Base-by-base conservation (phyloP, 441 rosid genomes). In the Croton laevigatus region DNA sequence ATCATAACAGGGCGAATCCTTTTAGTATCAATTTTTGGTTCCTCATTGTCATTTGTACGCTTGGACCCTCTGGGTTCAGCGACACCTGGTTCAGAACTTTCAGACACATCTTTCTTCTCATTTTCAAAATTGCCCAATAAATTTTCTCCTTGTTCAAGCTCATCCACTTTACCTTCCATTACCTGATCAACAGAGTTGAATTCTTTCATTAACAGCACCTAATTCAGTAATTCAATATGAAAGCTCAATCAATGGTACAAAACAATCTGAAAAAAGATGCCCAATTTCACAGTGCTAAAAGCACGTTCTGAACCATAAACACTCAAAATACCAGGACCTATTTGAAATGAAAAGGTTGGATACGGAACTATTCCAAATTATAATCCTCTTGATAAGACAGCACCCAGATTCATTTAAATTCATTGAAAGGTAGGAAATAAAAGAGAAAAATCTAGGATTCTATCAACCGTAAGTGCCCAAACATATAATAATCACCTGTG, bases 31-130 rank as follows among this genome's bases (percentile, higher is more conserved):
- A 46, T 48, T 65, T 66, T 72, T 54, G 72, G 76, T 67, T 81
- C 90, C 75, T 73, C 84, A 68, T 51, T 63, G 52, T 84, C 89
- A 71, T 70, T 76, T 70, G 74, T 72, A 72, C 84, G 87, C 85
- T 87, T 86, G 34, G 73, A 76, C 55, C 78, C 75, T 69, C 69
- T 72, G 44, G 73, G 49, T 75, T 81, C 83, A 65, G 46, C 65
- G 51, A 51, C 66, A 71, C 77, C 83, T 75, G 75, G 69, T 60
- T 83, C 85, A 58, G 76, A 81, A 55, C 68, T 54, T 63, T 84
- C 81, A 55, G 61, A 70, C 68, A 68, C 38, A 77, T 83, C 83
- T 76, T 62, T 77, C 80, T 77, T 81, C 67, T 36, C 65, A 75
- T 54, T 68, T 70, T 79, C 76, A 62, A 72, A 63, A 54, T 64